Evolutionary conservation across 257 asterid species (phyloP).

Genomic region (Gentiana macrophylla): DNA sequence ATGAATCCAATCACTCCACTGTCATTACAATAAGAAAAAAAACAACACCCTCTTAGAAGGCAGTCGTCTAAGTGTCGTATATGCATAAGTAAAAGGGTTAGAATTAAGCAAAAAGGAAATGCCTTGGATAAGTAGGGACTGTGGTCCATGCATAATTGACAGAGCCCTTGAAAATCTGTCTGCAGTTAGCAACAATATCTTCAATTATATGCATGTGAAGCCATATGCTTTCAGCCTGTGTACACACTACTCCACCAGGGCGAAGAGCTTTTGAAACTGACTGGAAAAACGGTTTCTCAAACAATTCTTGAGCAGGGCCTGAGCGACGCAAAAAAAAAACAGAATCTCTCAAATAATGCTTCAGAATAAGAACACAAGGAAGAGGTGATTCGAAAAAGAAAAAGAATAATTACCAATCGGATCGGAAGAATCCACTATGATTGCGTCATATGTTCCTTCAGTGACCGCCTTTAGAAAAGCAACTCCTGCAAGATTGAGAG

Average conservation of each 20-base stretch:
- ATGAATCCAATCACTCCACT: conserved; percentile 89
- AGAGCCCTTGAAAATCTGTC: conserved; percentile 91
- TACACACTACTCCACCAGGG: conserved; percentile 97
- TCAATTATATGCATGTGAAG: conserved; percentile 99
- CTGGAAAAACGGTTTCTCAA: conserved; percentile 88
- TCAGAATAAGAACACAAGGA: background rate
- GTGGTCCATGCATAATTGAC: conserved; percentile 98
- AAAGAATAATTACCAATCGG: conserved; percentile 53
- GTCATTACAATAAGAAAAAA: conserved; percentile 5
- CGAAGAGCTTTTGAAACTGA: conserved; percentile 89
- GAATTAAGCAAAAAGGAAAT: conserved; percentile 7
- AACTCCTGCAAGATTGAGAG: conserved; percentile 49
- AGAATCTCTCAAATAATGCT: background rate
- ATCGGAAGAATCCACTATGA: conserved; percentile 95
- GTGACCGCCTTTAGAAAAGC: conserved; percentile 85
- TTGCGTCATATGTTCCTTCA: conserved; percentile 89
- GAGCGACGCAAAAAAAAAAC: conserved; percentile 8
- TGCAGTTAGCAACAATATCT: conserved; percentile 74
- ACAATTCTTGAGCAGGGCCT: conserved; percentile 99
- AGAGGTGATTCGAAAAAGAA: background rate
- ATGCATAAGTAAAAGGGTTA: too few species aligned
- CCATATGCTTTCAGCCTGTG: conserved; percentile 99
- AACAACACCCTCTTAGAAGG: background rate
- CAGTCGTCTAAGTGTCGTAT: too few species aligned
- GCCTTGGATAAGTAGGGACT: conserved; percentile 97